Evolutionary conservation across 2,329 filamentous ascomycete genomes (phyloP).

Genomic region (Colletotrichum horii): DNA sequence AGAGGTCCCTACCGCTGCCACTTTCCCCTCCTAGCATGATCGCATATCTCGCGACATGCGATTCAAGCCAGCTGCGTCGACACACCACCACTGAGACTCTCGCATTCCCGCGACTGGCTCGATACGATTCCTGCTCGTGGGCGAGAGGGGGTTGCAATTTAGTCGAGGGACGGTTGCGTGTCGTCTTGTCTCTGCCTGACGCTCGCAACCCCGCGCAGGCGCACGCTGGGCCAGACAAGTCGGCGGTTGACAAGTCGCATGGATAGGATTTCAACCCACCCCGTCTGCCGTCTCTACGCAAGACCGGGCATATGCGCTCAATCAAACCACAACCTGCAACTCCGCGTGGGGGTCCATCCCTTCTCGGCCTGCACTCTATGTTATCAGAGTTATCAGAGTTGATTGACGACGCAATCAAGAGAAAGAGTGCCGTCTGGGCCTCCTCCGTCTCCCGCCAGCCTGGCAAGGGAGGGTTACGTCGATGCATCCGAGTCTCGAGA

Average conservation of each 20-base stretch:
- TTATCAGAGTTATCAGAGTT: background rate
- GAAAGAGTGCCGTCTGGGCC: background rate
- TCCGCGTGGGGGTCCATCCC: conserved; percentile 5
- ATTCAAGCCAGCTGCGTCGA: background rate
- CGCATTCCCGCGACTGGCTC: background rate
- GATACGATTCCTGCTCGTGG: background rate
- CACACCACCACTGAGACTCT: background rate
- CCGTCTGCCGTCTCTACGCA: background rate
- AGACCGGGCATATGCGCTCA: background rate
- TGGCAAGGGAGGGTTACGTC: conserved; percentile 5
- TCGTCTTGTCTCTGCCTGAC: background rate
- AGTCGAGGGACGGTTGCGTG: background rate
- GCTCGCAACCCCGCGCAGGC: background rate
- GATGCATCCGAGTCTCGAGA: background rate
- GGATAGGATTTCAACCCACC: background rate
- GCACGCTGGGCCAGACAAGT: background rate
- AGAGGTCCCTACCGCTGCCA: background rate
- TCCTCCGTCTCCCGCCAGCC: background rate
- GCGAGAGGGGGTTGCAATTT: background rate
- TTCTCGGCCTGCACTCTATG: background rate
- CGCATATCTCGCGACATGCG: background rate
- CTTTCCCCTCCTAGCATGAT: background rate
- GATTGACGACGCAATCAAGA: background rate
- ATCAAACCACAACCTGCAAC: background rate
- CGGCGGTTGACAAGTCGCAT: background rate